Evolutionary conservation across 2,329 filamentous ascomycete genomes (phyloP), one percentile per base, ranked within the genome.

Genomic region (Apiospora rasikravindrae): DNA sequence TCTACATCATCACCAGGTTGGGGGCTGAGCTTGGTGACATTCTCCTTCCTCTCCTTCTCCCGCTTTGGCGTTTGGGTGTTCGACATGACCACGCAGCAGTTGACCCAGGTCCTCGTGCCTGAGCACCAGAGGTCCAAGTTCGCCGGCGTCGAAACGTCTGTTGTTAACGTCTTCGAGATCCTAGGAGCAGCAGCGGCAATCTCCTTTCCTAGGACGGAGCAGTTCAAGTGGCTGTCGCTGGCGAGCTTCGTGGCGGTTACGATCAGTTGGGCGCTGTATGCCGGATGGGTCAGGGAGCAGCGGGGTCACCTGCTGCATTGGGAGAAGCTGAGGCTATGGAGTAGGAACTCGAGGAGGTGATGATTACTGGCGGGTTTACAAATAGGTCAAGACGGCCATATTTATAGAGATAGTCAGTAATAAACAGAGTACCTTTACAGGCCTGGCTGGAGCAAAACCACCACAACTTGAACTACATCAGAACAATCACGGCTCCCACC

Each of bases 61-160:
- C 82, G 83, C 24, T 81, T 85, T 51, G 83, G 83, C 16, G 82
- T 84, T 40, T 84, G 84, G 84, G 80, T 83, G 57, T 85, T 80
- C 76, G 84, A 85, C 74, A 80, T 85, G 11, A 83, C 82, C 4
- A 64, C 57, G 6, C 57, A 64, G 57, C 57, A 64, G 57, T 76
- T 85, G 73, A 89, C 75, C 74, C 83, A 78, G 29, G 57, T 64
- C 10, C 83, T 76, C 22, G 78, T 82, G 13, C 75, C 78, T 2
- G 73, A 75, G 16, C 73, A 77, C 1, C 76, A 80, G 26, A 80
- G 83, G 22, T 83, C 84, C 0, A 82, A 81, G 67, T 85, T 85
- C 71, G 82, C 83, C 0, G 84, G 84, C 16, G 81, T 83, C 6
- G 84, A 85, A 75, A 81, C 57, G 19, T 81, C 80, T 6, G 79